These are phyloP conservation scores for Leonotis leonurus DNA, from an alignment of 257 asterid genomes.

Conservation along the genomic window DNA sequence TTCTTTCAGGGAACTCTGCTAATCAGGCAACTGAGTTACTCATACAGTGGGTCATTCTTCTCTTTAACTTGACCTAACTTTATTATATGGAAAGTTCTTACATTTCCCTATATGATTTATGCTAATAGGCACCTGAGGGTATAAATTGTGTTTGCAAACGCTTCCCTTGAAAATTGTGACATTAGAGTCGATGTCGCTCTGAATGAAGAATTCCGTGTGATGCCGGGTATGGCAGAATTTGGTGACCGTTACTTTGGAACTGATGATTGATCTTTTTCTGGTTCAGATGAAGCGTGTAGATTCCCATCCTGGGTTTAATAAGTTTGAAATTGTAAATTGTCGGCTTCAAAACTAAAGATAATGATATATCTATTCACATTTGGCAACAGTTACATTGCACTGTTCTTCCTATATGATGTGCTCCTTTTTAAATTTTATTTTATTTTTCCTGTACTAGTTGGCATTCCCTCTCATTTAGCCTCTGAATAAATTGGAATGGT, in stretches of 20 bases:
- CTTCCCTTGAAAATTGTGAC: conserved; percentile 92
- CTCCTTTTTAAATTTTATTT: not conserved
- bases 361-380: not conserved
- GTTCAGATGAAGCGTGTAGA: not conserved
- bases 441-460: not conserved
- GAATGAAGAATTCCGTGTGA: conserved; percentile 63
- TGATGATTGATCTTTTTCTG: conserved; percentile 41
- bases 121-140: conserved; percentile 85
- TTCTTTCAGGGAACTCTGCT: conserved; percentile 86
- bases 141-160: conserved; percentile 83
- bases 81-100: not conserved
- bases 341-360: too few relatives aligned
- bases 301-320: not conserved
- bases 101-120: too few relatives aligned
- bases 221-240: conserved; percentile 93
- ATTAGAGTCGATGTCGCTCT: conserved; percentile 72
- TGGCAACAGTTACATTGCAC: not conserved
- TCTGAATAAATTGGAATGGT: not conserved
- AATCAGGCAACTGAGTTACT: conserved; percentile 94
- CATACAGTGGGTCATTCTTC: conserved; percentile 59
- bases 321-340: conserved; percentile 26
- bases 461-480: not conserved
- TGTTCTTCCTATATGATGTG: not conserved
- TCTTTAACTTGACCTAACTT: not conserved
- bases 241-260: conserved; percentile 99